phyloP scores from a whole-genome alignment of 257 asterid genomes.

The Solanum verrucosum region DNA sequence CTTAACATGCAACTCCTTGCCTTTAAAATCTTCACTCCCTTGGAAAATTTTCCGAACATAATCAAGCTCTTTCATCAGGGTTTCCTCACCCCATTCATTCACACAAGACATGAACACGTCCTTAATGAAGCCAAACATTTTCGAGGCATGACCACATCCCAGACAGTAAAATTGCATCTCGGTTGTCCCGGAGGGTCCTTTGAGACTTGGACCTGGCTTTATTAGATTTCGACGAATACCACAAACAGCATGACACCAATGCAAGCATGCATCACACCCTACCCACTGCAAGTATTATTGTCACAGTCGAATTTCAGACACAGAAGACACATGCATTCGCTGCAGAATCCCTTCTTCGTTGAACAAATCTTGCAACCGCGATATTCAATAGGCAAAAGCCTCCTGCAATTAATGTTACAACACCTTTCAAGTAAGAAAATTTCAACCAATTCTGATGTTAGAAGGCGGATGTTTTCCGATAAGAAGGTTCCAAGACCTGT shows the following conservation, averaged over 20 bases:
- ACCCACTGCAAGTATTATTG: constrained; percentile 93
- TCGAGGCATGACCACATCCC: constrained; percentile 78
- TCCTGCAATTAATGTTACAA: constrained; percentile 62
- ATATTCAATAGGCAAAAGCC: constrained; percentile 72
- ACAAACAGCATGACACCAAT: constrained; percentile 90
- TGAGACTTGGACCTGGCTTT: constrained; percentile 60
- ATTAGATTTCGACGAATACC: constrained; percentile 62
- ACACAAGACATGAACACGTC: constrained; percentile 73
- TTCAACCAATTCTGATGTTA: constrained; percentile 51
- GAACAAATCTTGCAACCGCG: constrained; percentile 90
- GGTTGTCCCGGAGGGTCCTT: constrained; percentile 52
- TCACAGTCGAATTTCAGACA: constrained; percentile 85
- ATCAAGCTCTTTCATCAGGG: constrained; percentile 70
- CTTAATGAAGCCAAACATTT: constrained; percentile 93
- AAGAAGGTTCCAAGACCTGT: constrained; percentile 60
- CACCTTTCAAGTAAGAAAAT: constrained; percentile 75
- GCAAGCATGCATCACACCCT: constrained; percentile 87
- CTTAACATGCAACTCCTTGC: constrained; percentile 58
- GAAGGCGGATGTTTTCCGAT: constrained; percentile 26
- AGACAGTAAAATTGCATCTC: constrained; percentile 92
- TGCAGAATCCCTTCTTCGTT: constrained; percentile 71
- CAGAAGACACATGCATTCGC: constrained; percentile 94
- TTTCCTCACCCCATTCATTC: constrained; percentile 59
- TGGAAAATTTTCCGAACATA: constrained; percentile 61
- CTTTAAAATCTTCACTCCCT: constrained; percentile 78